Evolutionary conservation across 2,329 filamentous ascomycete genomes (phyloP), one percentile per base, ranked within the genome.

Genomic region (Biscogniauxia marginata): DNA sequence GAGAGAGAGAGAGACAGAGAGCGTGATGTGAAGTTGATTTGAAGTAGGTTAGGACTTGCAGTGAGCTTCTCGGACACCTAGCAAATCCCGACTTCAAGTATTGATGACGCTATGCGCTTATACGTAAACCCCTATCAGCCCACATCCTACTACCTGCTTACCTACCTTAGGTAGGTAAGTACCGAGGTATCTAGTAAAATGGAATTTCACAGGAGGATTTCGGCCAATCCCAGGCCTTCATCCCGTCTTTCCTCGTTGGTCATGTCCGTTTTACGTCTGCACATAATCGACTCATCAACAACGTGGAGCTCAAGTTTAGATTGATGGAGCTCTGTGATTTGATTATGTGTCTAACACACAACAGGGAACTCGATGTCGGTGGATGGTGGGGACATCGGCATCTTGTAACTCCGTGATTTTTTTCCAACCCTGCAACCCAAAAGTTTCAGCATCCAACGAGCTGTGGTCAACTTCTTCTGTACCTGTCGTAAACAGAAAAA

Each of bases 351-450:
- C n/a, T n/a, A n/a, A n/a, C n/a, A n/a, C n/a, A n/a, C n/a, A n/a
- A n/a, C n/a, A n/a, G n/a, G n/a, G n/a, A n/a, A n/a, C n/a, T n/a
- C n/a, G n/a, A n/a, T 39, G n/a, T 30, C 25, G 25, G 13, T 7
- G 8, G 25, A n/a, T 39, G 30, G 30, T 39, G 30, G 54, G 58
- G 30, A 3, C 21, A 22, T 60, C 58, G 52, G 58, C 50, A 0
- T 51, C 44, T 58, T 53, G 4, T 49, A 51, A 24, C 9, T 59
- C 57, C 57, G 57, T 25, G 46, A 9, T 45, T 52, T 21, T 46
- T 50, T 59, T 25, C 24, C 24, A 25, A 6, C 24, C 6, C 6
- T 13, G n/a, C 30, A 34, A 7, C 11, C 30, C 30, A 34, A 34
- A 34, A 34, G 30, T 39, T 3, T n/a, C n/a, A 39, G 30, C 30